phyloP scores from a whole-genome alignment of 805 yeast genomes.

The Tetrapisispora phaffii region DNA sequence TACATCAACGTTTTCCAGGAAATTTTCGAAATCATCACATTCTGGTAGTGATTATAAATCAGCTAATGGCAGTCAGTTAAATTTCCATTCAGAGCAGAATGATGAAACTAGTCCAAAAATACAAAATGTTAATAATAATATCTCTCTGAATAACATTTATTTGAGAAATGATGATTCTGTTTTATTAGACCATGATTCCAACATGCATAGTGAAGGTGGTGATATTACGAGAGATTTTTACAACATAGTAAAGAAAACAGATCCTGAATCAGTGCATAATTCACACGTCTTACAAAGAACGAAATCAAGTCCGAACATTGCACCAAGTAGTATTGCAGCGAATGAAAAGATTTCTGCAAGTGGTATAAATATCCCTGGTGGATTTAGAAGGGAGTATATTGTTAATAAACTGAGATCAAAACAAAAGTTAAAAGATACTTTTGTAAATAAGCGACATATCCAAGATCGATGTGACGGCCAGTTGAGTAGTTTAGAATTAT shows the following conservation, averaged over 20 bases:
- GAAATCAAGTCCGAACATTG: conserved; percentile 21
- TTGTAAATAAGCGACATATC: no score
- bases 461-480: no score
- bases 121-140: background rate
- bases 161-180: background rate
- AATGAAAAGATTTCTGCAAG: conserved; percentile 60
- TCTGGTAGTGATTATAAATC: background rate
- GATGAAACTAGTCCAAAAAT: background rate
- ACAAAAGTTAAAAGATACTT: conserved; percentile 3
- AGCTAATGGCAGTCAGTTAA: background rate
- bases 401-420: conserved; percentile 32
- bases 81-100: background rate
- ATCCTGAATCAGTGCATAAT: background rate
- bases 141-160: background rate
- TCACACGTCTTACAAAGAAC: conserved; percentile 2
- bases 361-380: conserved; percentile 69
- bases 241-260: conserved; percentile 11
- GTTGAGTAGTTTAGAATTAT: background rate
- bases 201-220: conserved; percentile 23
- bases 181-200: conserved; percentile 2
- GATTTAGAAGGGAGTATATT: conserved; percentile 65
- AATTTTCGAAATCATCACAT: background rate
- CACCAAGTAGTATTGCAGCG: conserved; percentile 11
- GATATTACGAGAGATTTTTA: conserved; percentile 33
- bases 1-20: background rate